These are phyloP conservation scores for Aurifilum marmelostoma DNA, from an alignment of 2,329 filamentous ascomycete genomes.

Conservation along the genomic window DNA sequence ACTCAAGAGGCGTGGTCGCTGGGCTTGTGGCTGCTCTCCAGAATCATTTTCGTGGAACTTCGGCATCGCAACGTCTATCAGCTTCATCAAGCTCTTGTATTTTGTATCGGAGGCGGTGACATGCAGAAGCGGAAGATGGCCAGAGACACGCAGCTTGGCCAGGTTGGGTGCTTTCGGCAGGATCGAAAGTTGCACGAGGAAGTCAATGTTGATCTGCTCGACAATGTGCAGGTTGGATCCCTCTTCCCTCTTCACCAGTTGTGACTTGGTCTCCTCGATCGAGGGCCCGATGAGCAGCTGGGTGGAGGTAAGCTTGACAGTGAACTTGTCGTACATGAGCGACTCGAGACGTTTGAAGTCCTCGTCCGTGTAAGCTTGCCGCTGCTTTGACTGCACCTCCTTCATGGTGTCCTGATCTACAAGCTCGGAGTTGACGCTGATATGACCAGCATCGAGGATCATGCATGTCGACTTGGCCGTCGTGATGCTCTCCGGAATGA, in stretches of 20 bases:
- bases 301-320: conserved; percentile 89
- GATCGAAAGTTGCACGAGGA: conserved; percentile 94
- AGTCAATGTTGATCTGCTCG: conserved; percentile 96
- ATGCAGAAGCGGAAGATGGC: conserved; percentile 88
- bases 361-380: conserved; percentile 81
- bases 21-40: conserved; percentile 42
- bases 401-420: conserved; percentile 89
- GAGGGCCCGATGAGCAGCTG: conserved; percentile 95
- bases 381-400: conserved; percentile 89
- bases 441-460: conserved; percentile 94
- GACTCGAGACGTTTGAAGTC: conserved; percentile 88
- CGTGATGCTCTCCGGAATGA: conserved; percentile 91
- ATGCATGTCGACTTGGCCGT: conserved; percentile 80
- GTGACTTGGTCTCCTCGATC: conserved; percentile 84
- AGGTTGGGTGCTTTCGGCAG: conserved; percentile 94
- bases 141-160: conserved; percentile 88
- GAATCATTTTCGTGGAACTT: conserved; percentile 64
- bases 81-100: conserved; percentile 94
- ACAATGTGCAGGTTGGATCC: conserved; percentile 83
- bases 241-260: conserved; percentile 70
- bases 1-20: conserved; percentile 52
- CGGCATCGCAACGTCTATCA: conserved; percentile 94
- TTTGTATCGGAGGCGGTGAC: conserved; percentile 92
- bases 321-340: conserved; percentile 97
- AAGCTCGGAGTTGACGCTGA: conserved; percentile 89